Evolutionary conservation across 2,329 filamentous ascomycete genomes (phyloP).

Genomic region (Fusarium sp.): DNA sequence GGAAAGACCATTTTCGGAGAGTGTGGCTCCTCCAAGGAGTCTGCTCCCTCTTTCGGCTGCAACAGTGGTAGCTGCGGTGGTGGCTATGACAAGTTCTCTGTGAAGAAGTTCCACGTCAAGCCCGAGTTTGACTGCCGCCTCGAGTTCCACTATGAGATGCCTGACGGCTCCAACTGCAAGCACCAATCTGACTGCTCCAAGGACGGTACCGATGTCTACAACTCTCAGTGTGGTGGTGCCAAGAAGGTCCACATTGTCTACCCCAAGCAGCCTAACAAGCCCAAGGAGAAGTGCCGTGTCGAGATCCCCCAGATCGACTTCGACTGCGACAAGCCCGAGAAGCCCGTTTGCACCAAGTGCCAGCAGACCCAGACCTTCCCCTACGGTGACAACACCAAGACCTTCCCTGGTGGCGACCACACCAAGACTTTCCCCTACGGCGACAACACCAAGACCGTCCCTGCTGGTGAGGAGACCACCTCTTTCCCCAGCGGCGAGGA

Average conservation of each 20-base stretch:
- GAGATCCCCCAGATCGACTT: constrained; percentile 81
- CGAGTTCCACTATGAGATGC: constrained; percentile 89
- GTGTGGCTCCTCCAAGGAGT: constrained; percentile 58
- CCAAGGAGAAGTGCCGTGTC: constrained; percentile 73
- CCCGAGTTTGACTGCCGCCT: constrained; percentile 82
- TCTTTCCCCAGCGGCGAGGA: constrained; percentile 14
- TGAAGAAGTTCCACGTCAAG: constrained; percentile 78
- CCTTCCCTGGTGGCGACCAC: constrained; percentile 4
- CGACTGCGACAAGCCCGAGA: constrained; percentile 67
- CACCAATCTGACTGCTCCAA: constrained; percentile 77
- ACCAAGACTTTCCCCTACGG: constrained; percentile 11
- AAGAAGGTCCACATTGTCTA: constrained; percentile 80
- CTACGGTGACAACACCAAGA: constrained; percentile 6
- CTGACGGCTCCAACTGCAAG: constrained; percentile 84
- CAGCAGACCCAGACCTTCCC: constrained; percentile 2
- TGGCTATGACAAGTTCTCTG: constrained; percentile 73
- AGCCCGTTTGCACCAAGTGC: constrained; percentile 22
- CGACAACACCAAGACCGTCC: constrained; percentile 25
- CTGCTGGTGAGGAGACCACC: constrained; percentile 13
- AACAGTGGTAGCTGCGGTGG: constrained; percentile 44
- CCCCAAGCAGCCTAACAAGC: constrained; percentile 66
- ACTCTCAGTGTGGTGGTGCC: constrained; percentile 93
- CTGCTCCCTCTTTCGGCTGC: constrained; percentile 69
- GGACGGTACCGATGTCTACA: constrained; percentile 77
- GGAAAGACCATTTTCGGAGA: constrained; percentile 72